A percentile compares a stretch with the other conserved stretches of the same genome.
Evolutionary conservation across 1,284 basidiomycete genomes (phyloP).

Genomic region (Trichosporon sp.): DNA sequence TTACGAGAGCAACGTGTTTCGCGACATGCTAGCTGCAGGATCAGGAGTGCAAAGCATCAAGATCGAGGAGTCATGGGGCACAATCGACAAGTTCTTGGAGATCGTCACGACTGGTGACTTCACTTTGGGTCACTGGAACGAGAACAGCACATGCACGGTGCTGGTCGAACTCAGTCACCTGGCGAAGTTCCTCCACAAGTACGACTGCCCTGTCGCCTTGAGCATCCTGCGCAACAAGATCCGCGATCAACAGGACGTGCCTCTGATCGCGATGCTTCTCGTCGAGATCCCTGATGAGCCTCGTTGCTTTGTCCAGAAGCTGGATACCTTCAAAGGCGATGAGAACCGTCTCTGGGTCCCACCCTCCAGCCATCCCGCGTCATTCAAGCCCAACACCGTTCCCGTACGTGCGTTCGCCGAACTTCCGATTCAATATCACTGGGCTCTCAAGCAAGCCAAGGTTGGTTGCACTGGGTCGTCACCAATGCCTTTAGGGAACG

Average conservation of each 20-base stretch:
- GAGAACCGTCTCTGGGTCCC: too few relatives aligned
- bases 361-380: too few relatives aligned
- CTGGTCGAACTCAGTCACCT: not conserved
- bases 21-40: not conserved
- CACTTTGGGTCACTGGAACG: not conserved
- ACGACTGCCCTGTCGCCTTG: not conserved
- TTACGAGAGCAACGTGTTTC: not conserved
- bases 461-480: too few relatives aligned
- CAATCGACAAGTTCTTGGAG: not conserved
- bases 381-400: not conserved
- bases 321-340: not conserved
- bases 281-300: not conserved
- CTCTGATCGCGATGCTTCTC: not conserved
- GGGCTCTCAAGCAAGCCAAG: not conserved
- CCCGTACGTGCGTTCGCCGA: not conserved
- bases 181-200: not conserved
- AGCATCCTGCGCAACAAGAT: not conserved
- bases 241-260: not conserved
- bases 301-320: not conserved
- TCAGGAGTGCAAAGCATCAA: not conserved
- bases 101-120: not conserved
- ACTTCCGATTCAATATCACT: not conserved
- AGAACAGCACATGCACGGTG: not conserved
- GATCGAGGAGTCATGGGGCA: not conserved
- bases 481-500: too few relatives aligned